Base-by-base conservation (phyloP, 768 basidiomycete genomes). In the Russula ochroleuca region DNA sequence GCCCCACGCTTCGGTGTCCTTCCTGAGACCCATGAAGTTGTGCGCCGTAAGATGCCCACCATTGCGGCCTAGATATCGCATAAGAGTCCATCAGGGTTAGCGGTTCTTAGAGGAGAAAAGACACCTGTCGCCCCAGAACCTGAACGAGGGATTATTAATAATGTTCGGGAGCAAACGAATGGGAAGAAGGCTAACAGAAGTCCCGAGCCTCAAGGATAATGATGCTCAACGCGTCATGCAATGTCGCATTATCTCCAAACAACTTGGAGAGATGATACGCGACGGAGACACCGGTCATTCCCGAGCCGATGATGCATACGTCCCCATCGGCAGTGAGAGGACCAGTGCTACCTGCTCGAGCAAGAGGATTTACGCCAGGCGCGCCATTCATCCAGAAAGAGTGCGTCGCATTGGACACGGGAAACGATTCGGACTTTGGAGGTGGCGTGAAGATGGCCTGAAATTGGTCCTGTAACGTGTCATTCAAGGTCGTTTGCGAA, bases 161-260 rank as follows among this genome's bases (percentile, higher is more conserved):
- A 57, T 37, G 49, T 35, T 17, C 17, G 37, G 28, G n/a, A 59
- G 13, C 21, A 37, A 52, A 51, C 14, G 15, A 25, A 14, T 14
- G 9, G 10, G 14, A 35, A 23, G 4, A 53, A 78, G 68, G 38
- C 90, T 75, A 25, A 92, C 93, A 90, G 73, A 94, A 88, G 70
- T 92, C 87, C 68, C 94, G 78, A 5, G 92, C 94, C 70, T 96
- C 94, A 10, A 97, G 73, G 14, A 95, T 76, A 19, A 86, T 83
- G 0, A 86, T 78, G 35, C 76, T 83, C 49, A 83, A 65, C 19
- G 77, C 69, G 45, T 67, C 51, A 23, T 62, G 37, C 14, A 50
- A 63, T 13, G 69, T 38, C 17, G 37, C 35, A 3, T 58, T 43
- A 15, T 61, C 56, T 11, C 41, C 33, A 33, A 71, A 40, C 17